These are phyloP conservation scores for Volvox carteri DNA, from an alignment of 163 green algal species.

Conservation along the genomic window DNA sequence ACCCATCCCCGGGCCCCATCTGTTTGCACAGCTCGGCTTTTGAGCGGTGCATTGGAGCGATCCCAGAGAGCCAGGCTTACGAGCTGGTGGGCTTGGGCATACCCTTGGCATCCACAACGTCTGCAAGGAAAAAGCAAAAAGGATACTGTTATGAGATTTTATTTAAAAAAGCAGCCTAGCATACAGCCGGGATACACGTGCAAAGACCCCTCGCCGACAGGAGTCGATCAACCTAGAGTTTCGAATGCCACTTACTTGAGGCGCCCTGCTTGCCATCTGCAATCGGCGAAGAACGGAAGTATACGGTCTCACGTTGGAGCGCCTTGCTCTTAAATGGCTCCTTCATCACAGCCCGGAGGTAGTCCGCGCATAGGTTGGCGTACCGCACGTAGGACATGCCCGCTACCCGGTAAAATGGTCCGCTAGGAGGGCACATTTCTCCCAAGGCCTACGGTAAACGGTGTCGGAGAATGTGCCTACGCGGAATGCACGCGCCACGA, in stretches of 20 bases:
- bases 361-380: conserved; percentile 91
- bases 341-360: conserved; percentile 92
- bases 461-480: conserved; percentile 19
- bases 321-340: conserved; percentile 90
- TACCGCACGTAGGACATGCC: conserved; percentile 94
- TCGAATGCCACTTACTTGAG: conserved; percentile 69
- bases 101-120: conserved; percentile 8
- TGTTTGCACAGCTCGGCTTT: no score
- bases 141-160: background rate
- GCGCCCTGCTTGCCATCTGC: conserved; percentile 85
- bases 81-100: conserved; percentile 40
- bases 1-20: no score
- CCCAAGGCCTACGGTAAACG: background rate
- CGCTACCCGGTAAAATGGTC: conserved; percentile 89
- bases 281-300: conserved; percentile 83
- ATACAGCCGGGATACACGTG: background rate
- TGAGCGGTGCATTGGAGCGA: no score
- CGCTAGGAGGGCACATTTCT: conserved; percentile 58
- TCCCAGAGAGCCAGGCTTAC: conserved; percentile 5
- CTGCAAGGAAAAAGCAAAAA: background rate
- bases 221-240: background rate
- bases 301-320: conserved; percentile 82
- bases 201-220: conserved; percentile 14
- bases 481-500: background rate
- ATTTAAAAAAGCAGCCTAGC: no score